Evolutionary conservation across 208 protist genomes (phyloP).

Genomic region (Blastocrithidia nonstop): DNA sequence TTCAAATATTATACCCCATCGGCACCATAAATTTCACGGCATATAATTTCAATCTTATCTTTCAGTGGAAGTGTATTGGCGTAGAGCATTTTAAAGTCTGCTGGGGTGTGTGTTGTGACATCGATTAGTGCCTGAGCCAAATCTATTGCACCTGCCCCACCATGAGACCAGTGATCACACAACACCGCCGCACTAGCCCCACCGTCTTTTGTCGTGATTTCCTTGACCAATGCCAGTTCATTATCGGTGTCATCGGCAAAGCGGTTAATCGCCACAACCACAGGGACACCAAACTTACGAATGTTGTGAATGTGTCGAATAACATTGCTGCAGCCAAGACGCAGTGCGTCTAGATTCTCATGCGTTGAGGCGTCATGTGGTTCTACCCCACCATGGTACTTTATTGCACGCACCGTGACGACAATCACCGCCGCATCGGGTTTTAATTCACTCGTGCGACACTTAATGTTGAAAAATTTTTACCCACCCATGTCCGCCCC

Average conservation of each 20-base stretch:
- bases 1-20: conserved; percentile 77
- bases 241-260: conserved; percentile 85
- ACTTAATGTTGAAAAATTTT: conserved; percentile 99
- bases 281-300: conserved; percentile 90
- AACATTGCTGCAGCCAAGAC: conserved; percentile 82
- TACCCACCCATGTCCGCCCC: conserved; percentile 92
- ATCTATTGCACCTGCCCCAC: conserved; percentile 77
- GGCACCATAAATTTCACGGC: conserved; percentile 91
- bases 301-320: conserved; percentile 89
- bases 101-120: conserved; percentile 28
- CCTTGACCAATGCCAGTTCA: conserved; percentile 78
- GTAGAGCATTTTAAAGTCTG: conserved; percentile 90
- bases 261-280: conserved; percentile 92
- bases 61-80: conserved; percentile 76
- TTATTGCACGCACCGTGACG: conserved; percentile 91
- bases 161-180: conserved; percentile 87
- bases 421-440: conserved; percentile 93
- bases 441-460: conserved; percentile 81
- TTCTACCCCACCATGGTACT: conserved; percentile 92
- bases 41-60: conserved; percentile 94
- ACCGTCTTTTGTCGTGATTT: conserved; percentile 38
- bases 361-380: conserved; percentile 47
- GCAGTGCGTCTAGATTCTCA: conserved; percentile 35
- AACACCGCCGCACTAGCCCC: conserved; percentile 87
- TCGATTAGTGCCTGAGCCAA: conserved; percentile 78